A percentile compares a stretch with the other conserved stretches of the same genome.
phyloP scores from a whole-genome alignment of 371 early-diverging fungal genomes.

The Apophysomyces trapeziformis region DNA sequence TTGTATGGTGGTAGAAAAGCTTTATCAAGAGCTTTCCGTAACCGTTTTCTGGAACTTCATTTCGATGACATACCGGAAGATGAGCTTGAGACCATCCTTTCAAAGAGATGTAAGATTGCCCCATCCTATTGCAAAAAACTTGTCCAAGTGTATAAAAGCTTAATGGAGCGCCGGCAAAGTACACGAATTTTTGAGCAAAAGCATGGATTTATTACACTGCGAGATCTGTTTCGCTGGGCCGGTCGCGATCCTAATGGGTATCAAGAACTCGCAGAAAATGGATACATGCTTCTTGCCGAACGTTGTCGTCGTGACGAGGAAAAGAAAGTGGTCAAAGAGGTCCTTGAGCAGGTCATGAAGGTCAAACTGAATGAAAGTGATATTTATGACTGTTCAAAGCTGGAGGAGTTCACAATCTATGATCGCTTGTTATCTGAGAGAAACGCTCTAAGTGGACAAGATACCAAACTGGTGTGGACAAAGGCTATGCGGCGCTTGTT shows the following conservation, averaged over 20 bases:
- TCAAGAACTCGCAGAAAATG: slow-evolving; percentile 88
- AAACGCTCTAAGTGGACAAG: slow-evolving; percentile 28
- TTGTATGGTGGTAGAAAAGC: slow-evolving; percentile 99
- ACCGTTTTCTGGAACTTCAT: slow-evolving; percentile 98
- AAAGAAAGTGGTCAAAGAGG: slow-evolving; percentile 79
- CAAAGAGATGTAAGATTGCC: slow-evolving; percentile 84
- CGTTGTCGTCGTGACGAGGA: slow-evolving; percentile 88
- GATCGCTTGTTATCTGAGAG: slow-evolving; percentile 33
- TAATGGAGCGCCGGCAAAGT: slow-evolving; percentile 82
- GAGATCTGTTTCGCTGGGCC: slow-evolving; percentile 99
- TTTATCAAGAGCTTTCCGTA: slow-evolving; percentile 99
- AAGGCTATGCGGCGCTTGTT: slow-evolving; percentile 93
- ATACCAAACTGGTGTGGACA: slow-evolving; percentile 88
- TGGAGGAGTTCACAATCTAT: slow-evolving; percentile 61
- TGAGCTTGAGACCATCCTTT: slow-evolving; percentile 90
- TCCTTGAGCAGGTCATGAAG: slow-evolving; percentile 84
- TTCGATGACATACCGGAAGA: slow-evolving; percentile 93
- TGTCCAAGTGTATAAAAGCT: slow-evolving; percentile 85
- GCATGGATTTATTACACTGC: slow-evolving; percentile 93
- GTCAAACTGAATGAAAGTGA: slow-evolving; percentile 67
- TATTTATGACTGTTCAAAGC: slow-evolving; percentile 68
- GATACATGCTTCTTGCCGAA: slow-evolving; percentile 96
- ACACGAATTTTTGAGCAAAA: slow-evolving; percentile 93
- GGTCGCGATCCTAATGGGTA: slow-evolving; percentile 81
- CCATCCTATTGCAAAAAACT: slow-evolving; percentile 90